phyloP scores from a whole-genome alignment of 768 basidiomycete species.

The Panaeolus papilionaceus region DNA sequence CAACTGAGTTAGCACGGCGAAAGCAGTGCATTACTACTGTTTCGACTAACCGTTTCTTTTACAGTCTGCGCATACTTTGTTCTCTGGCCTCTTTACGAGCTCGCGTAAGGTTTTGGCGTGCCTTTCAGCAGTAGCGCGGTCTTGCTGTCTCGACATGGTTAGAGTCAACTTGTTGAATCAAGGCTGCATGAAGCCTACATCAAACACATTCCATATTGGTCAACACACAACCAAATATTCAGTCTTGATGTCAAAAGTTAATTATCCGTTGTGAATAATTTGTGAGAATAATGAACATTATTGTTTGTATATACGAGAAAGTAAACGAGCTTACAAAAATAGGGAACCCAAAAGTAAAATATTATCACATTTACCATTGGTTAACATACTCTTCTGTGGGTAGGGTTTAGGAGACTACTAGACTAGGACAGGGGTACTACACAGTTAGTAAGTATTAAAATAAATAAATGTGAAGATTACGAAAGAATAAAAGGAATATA shows the following conservation, averaged over 20 bases:
- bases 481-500: no score
- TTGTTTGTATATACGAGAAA: no score
- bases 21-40: constrained; percentile 13
- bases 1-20: constrained; percentile 16
- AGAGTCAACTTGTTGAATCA: constrained; percentile 1
- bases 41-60: constrained; percentile 84
- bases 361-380: no score
- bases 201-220: constrained; percentile 8
- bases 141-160: constrained; percentile 58
- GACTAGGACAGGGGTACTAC: no score
- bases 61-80: constrained; percentile 96
- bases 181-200: background rate
- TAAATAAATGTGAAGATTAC: no score
- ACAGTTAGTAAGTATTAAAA: no score
- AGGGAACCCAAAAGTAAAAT: no score
- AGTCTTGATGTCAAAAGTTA: background rate
- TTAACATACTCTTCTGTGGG: no score
- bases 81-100: constrained; percentile 87
- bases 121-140: constrained; percentile 85
- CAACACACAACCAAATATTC: constrained; percentile 10
- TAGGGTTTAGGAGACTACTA: no score
- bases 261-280: no score
- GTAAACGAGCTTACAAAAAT: no score
- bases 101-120: constrained; percentile 83
- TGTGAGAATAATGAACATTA: no score